These are phyloP conservation scores for Diplodia mutila DNA, from an alignment of 2,329 filamentous ascomycete species.

Conservation along the genomic window DNA sequence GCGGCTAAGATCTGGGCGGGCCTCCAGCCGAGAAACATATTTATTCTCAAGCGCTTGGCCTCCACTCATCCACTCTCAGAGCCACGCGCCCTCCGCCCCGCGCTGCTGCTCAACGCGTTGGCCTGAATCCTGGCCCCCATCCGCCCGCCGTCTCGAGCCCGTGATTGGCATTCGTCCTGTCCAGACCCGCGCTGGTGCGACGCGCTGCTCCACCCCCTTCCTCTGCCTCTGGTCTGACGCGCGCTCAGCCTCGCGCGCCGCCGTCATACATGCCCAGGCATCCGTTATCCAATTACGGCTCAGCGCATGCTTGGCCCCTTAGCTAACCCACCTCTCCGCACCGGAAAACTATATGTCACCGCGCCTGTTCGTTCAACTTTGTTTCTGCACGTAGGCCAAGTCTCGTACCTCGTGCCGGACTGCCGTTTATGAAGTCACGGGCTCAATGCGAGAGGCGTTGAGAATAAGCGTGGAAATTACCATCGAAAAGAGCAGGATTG, in stretches of 20 bases:
- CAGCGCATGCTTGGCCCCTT: not conserved
- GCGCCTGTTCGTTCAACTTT: not conserved
- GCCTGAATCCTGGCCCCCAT: not conserved
- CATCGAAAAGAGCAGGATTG: not conserved
- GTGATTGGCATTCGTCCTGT: not conserved
- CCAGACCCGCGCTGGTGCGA: not conserved
- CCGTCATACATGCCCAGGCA: slow-evolving; percentile 1
- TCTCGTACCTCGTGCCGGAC: not conserved
- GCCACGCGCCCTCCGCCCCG: not conserved
- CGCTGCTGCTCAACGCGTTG: too few species aligned
- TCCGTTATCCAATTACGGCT: not conserved
- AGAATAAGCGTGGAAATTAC: not conserved
- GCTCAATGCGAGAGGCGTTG: not conserved
- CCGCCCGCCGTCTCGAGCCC: too few species aligned
- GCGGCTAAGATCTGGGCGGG: slow-evolving; percentile 4
- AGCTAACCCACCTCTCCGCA: not conserved
- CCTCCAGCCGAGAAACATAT: slow-evolving; percentile 6
- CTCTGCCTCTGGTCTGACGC: not conserved
- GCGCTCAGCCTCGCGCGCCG: slow-evolving; percentile 1
- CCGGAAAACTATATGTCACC: not conserved
- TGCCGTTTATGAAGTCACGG: not conserved
- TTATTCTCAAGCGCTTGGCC: not conserved
- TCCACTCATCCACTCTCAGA: not conserved
- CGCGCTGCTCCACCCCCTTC: not conserved
- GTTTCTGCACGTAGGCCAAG: not conserved